Percentiles rank a stretch among this genome's conserved stretches.
These are phyloP conservation scores for Cruciata laevipes DNA, from an alignment of 257 asterid genomes.

Conservation along the genomic window DNA sequence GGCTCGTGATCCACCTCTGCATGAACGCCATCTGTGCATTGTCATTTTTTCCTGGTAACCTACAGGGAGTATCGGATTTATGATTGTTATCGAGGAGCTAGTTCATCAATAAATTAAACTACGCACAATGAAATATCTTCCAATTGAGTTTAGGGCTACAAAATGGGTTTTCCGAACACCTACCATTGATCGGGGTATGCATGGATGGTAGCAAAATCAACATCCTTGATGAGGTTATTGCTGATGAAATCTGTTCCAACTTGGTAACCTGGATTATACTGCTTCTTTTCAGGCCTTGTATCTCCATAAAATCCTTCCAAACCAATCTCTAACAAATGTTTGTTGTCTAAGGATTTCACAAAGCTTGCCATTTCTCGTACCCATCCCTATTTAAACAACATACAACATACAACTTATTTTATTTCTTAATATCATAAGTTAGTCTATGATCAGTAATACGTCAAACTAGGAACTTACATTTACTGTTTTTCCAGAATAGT, in stretches of 20 bases:
- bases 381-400: constrained; percentile 35
- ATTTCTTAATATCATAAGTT: too few relatives aligned
- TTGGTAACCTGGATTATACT: constrained; percentile 43
- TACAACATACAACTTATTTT: background rate
- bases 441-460: background rate
- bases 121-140: too few relatives aligned
- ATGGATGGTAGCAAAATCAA: constrained; percentile 64
- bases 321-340: constrained; percentile 48
- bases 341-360: constrained; percentile 50
- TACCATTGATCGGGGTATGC: constrained; percentile 52
- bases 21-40: constrained; percentile 52
- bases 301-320: constrained; percentile 74
- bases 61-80: constrained; percentile 1
- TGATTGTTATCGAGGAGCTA: too few relatives aligned
- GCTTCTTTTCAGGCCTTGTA: constrained; percentile 33
- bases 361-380: constrained; percentile 41
- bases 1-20: too few relatives aligned
- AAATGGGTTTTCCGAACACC: background rate
- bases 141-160: too few relatives aligned
- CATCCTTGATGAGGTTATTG: constrained; percentile 29
- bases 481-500: constrained; percentile 57
- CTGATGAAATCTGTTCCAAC: constrained; percentile 59
- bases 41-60: constrained; percentile 53
- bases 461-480: constrained; percentile 26
- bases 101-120: too few relatives aligned